These are phyloP conservation scores for Plasmodium inui DNA, from an alignment of 169 alveolate genomes.

Conservation along the genomic window DNA sequence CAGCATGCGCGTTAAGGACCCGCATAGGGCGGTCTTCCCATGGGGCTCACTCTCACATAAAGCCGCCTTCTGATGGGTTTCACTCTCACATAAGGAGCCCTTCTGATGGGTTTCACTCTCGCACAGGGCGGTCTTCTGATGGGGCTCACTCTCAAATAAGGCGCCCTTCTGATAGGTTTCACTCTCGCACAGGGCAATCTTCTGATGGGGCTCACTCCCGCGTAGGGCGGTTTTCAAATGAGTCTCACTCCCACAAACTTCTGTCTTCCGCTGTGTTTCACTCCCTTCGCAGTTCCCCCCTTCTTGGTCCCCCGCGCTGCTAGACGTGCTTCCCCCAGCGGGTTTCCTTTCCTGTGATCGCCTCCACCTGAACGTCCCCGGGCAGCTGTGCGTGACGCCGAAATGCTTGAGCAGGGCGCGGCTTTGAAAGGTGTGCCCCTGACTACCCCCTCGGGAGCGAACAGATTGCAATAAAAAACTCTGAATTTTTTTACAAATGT, in stretches of 20 bases:
- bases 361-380: constrained; percentile 40
- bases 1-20: neutral
- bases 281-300: neutral
- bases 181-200: neutral
- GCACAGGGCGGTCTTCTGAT: neutral
- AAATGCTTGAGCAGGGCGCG: constrained; percentile 55
- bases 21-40: neutral
- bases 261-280: neutral
- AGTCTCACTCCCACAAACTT: neutral
- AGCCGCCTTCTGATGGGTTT: too few species aligned
- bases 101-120: neutral
- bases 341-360: neutral
- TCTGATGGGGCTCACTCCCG: neutral
- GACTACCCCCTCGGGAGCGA: neutral
- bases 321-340: neutral
- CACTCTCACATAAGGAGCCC: neutral
- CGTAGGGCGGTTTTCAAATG: too few species aligned
- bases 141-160: neutral
- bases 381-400: constrained; percentile 73
- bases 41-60: neutral
- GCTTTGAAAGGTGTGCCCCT: neutral
- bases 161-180: neutral
- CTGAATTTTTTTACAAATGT: constrained; percentile 69
- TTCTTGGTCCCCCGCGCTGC: neutral
- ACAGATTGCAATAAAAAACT: constrained; percentile 27